These are phyloP conservation scores for Cystofilobasidium capitatum DNA, from an alignment of 768 basidiomycete genomes.

Conservation along the genomic window DNA sequence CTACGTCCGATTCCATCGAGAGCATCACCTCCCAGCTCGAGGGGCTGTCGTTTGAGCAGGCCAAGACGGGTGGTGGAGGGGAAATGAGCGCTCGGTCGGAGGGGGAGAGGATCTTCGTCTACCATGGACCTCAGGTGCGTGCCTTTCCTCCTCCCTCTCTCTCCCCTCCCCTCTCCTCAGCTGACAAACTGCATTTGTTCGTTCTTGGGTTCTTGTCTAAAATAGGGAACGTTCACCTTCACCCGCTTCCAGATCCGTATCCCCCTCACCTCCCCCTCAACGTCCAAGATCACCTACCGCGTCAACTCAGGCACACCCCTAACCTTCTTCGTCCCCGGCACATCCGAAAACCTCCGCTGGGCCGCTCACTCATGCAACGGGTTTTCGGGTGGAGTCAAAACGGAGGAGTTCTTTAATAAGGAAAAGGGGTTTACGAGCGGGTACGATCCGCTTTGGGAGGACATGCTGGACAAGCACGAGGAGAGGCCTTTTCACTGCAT, in stretches of 20 bases:
- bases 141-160: neutral
- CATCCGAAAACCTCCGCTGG: slow-evolving; percentile 77
- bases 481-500: slow-evolving; percentile 77
- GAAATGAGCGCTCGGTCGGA: neutral
- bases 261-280: slow-evolving; percentile 49
- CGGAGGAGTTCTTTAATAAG: slow-evolving; percentile 42
- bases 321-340: slow-evolving; percentile 73
- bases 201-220: slow-evolving; percentile 27
- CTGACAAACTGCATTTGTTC: slow-evolving; percentile 7
- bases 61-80: neutral
- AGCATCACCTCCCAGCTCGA: neutral
- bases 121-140: slow-evolving; percentile 29
- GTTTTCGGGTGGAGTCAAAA: slow-evolving; percentile 63
- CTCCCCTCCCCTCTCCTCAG: slow-evolving; percentile 6
- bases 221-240: slow-evolving; percentile 73
- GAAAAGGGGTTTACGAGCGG: slow-evolving; percentile 16
- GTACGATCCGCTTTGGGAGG: slow-evolving; percentile 58
- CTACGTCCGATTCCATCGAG: slow-evolving; percentile 36
- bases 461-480: slow-evolving; percentile 73
- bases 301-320: slow-evolving; percentile 70
- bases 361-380: slow-evolving; percentile 53
- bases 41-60: slow-evolving; percentile 26
- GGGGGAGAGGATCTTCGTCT: slow-evolving; percentile 22
- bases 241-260: slow-evolving; percentile 86
- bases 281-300: slow-evolving; percentile 63